phyloP scores from a whole-genome alignment of 352 stramenopile genomes.

The Pythium phragmitis region DNA sequence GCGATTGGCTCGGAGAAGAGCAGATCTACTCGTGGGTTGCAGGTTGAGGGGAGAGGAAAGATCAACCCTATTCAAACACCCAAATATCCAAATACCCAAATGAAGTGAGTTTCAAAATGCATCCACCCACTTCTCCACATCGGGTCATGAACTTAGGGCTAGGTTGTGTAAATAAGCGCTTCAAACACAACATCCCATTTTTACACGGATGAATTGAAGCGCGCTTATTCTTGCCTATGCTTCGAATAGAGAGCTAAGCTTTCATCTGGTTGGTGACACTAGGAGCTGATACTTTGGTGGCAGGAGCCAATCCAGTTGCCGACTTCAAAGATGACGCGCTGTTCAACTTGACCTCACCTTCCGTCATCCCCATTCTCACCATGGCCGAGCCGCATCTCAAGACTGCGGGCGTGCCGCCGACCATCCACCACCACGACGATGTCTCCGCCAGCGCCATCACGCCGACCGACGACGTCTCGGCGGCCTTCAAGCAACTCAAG shows the following conservation, averaged over 20 bases:
- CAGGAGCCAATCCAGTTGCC: neutral
- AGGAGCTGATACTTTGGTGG: neutral
- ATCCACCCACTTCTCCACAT: neutral
- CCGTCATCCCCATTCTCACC: neutral
- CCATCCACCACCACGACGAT: slow-evolving; percentile 74
- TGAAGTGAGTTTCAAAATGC: neutral
- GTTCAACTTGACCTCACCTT: neutral
- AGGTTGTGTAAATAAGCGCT: neutral
- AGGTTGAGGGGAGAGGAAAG: slow-evolving; percentile 9
- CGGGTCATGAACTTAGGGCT: neutral
- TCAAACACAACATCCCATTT: neutral
- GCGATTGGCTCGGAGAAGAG: slow-evolving; percentile 13
- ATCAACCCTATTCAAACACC: neutral
- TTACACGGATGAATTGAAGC: neutral
- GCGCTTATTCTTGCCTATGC: neutral
- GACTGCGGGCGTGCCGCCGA: slow-evolving; percentile 76
- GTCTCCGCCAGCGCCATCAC: slow-evolving; percentile 70
- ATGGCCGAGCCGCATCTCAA: slow-evolving; percentile 87
- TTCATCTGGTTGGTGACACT: slow-evolving; percentile 3
- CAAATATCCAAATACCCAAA: slow-evolving; percentile 8
- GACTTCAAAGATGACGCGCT: slow-evolving; percentile 2
- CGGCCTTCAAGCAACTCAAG: slow-evolving; percentile 87
- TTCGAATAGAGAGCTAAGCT: neutral
- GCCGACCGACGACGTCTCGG: slow-evolving; percentile 50
- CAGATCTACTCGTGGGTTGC: slow-evolving; percentile 19